phyloP scores from a whole-genome alignment of 2,329 filamentous ascomycete genomes.

The Exophiala phaeomuriformis region DNA sequence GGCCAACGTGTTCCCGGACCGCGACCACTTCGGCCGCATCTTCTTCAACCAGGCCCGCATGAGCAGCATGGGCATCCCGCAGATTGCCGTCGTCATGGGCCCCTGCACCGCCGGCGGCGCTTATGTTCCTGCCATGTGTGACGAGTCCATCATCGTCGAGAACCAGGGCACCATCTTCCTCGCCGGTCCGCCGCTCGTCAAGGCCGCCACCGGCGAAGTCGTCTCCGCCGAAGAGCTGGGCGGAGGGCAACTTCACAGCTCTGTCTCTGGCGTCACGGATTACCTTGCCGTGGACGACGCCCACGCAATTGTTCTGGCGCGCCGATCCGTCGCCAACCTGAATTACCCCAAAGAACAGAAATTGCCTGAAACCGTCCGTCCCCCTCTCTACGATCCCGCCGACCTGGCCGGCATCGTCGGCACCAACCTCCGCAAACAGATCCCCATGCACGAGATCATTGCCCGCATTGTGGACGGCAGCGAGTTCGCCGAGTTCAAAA shows the following conservation, averaged over 20 bases:
- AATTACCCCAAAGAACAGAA: slow-evolving; percentile 64
- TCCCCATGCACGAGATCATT: slow-evolving; percentile 84
- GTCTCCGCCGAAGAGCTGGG: slow-evolving; percentile 87
- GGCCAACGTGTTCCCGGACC: slow-evolving; percentile 89
- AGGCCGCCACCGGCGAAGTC: slow-evolving; percentile 89
- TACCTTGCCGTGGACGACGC: slow-evolving; percentile 92
- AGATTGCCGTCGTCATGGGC: slow-evolving; percentile 94
- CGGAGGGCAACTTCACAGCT: slow-evolving; percentile 81
- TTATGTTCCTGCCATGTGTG: slow-evolving; percentile 94
- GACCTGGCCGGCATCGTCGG: slow-evolving; percentile 85
- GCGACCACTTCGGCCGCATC: slow-evolving; percentile 91
- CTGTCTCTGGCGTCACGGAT: slow-evolving; percentile 86
- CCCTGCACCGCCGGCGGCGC: slow-evolving; percentile 93
- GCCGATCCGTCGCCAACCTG: slow-evolving; percentile 77
- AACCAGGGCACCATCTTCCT: slow-evolving; percentile 97
- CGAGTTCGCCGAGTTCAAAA: slow-evolving; percentile 90
- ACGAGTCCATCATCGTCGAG: slow-evolving; percentile 93
- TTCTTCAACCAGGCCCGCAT: slow-evolving; percentile 98
- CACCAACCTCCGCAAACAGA: slow-evolving; percentile 77
- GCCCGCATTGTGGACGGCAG: slow-evolving; percentile 87
- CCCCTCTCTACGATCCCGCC: slow-evolving; percentile 70
- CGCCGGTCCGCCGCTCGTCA: slow-evolving; percentile 86
- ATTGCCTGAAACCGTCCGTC: slow-evolving; percentile 46
- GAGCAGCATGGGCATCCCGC: slow-evolving; percentile 80
- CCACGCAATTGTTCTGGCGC: slow-evolving; percentile 77